These are phyloP conservation scores for Gleditsia sinensis DNA, from an alignment of 306 rosid species.

Conservation along the genomic window DNA sequence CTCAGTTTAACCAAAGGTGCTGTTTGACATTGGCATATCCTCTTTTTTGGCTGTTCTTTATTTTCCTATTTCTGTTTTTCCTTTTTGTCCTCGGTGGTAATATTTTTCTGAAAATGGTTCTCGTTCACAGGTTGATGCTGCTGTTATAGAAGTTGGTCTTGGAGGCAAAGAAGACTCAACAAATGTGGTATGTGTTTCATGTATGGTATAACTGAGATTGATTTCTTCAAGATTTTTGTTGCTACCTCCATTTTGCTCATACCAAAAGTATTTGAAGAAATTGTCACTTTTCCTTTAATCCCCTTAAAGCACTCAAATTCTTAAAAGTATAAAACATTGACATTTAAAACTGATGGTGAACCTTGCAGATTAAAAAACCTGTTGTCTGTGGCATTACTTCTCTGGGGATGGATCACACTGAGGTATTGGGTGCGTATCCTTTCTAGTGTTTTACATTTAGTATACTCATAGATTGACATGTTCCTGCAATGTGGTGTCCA, in stretches of 20 bases:
- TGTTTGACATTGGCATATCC: constrained; percentile 22
- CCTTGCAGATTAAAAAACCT: constrained; percentile 63
- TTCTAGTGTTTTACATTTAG: constrained; percentile 32
- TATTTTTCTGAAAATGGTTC: constrained; percentile 17
- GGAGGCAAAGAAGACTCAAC: constrained; percentile 73
- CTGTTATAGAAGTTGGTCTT: constrained; percentile 78
- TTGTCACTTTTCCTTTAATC: constrained; percentile 3
- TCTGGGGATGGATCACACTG: constrained; percentile 77
- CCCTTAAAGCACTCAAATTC: background rate
- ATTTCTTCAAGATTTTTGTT: constrained; percentile 16
- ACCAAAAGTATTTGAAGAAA: constrained; percentile 7
- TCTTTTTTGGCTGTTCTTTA: background rate
- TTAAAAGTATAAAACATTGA: constrained; percentile 1
- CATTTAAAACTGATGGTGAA: constrained; percentile 35
- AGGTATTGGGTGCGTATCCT: constrained; percentile 55
- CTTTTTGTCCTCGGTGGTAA: constrained; percentile 7
- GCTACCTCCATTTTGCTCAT: constrained; percentile 7
- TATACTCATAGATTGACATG: constrained; percentile 11
- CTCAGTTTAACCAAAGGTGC: background rate
- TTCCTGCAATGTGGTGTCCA: constrained; percentile 15
- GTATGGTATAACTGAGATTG: constrained; percentile 2
- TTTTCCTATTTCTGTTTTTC: background rate
- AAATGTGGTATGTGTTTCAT: constrained; percentile 64
- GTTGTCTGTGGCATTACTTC: constrained; percentile 82
- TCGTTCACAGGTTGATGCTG: constrained; percentile 66